phyloP scores from a whole-genome alignment of 345 rosid species.

The Noccaea bulbosa region DNA sequence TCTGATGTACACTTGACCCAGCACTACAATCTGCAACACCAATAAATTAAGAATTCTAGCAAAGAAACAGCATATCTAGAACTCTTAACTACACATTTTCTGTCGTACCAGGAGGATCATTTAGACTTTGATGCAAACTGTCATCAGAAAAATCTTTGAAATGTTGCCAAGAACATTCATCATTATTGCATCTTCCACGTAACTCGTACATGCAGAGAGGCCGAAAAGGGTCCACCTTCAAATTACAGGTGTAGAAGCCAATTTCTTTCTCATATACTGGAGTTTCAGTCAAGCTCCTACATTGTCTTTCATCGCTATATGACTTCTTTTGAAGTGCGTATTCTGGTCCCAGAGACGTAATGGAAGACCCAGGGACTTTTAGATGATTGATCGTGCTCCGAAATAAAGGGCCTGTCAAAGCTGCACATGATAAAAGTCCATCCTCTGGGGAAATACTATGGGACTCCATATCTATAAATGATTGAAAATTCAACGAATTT shows the following conservation, averaged over 20 bases:
- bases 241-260: constrained; percentile 56
- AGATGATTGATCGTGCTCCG: constrained; percentile 62
- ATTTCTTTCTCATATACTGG: constrained; percentile 45
- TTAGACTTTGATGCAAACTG: constrained; percentile 43
- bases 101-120: constrained; percentile 46
- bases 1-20: constrained; percentile 44
- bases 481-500: constrained; percentile 26
- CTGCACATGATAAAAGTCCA: constrained; percentile 35
- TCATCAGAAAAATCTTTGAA: constrained; percentile 55
- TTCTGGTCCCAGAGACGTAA: constrained; percentile 40
- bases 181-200: constrained; percentile 95
- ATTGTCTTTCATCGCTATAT: constrained; percentile 42
- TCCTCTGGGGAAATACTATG: constrained; percentile 39
- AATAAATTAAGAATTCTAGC: constrained; percentile 30
- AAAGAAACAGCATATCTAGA: constrained; percentile 23
- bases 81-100: constrained; percentile 29
- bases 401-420: constrained; percentile 49
- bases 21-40: constrained; percentile 57
- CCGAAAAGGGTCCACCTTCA: constrained; percentile 75
- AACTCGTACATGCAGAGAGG: constrained; percentile 92
- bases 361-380: constrained; percentile 46
- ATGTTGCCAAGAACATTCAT: constrained; percentile 96
- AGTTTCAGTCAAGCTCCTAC: constrained; percentile 37
- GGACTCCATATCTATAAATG: constrained; percentile 44
- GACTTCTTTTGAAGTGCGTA: constrained; percentile 39